Base-by-base conservation (phyloP, 306 rosid genomes). In the Mucuna pruriens region DNA sequence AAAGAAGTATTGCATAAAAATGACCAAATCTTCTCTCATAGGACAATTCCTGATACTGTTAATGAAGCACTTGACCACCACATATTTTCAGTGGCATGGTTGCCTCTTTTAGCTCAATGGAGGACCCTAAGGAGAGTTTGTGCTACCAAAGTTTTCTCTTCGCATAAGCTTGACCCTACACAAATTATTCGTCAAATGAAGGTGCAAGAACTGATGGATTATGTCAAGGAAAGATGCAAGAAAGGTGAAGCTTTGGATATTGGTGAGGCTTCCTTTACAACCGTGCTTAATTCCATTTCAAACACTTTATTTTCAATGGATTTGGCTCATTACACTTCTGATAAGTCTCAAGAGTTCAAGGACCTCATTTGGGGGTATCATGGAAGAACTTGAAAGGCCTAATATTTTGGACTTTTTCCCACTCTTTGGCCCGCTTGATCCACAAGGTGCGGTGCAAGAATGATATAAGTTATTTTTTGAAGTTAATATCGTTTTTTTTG, bases 361-460 rank as follows among this genome's bases (percentile, higher is more conserved):
- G 26, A 74, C 9, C 38, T 55, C 10, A 6, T 74, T 55, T 55
- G 23, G 25, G 25, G 54, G 68, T 5, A 22, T 74, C 38, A 15
- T 57, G 79, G 68, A 55, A 55, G 79, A 74, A 38, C 12, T 5
- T 36, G 79, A 54, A 57, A 74, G 68, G 79, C 66, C 67, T 39
- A 74, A 74, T 39, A 25, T 74, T 57, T 25, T 38, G 54, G 79
- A 74, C 9, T 38, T 38, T 23, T 74, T 55, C 49, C 79, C 79
- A 22, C 38, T 74, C 26, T 13, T 74, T 20, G 4, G 39, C 4
- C 0, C 3, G 9, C 39, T 74, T 39, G 79, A 55, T 15, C 79
- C 79, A 13, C 79, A 74, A 22, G 19, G 68, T 7, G 79, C 49
- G 1, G 68, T 11, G 20, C 52, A 12, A 55, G 68, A 36, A 55